Percentiles rank a stretch among this genome's conserved stretches.
phyloP scores from a whole-genome alignment of 2,329 filamentous ascomycete species.

The Paecilomyces sp. region DNA sequence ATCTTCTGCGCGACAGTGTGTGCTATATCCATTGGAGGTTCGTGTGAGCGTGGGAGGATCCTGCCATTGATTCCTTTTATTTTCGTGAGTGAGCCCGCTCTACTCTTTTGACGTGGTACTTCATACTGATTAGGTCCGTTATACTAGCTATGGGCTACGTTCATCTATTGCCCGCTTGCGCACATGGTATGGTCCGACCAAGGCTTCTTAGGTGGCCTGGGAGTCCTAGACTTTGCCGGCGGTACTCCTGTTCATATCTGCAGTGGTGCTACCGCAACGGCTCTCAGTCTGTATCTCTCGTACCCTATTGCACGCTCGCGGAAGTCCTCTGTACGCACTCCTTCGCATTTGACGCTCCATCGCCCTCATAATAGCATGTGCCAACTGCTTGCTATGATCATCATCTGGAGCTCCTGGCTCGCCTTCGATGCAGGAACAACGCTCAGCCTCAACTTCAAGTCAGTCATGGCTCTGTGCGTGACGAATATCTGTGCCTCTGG shows the following conservation, averaged over 20 bases:
- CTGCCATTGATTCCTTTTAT: slow-evolving; percentile 44
- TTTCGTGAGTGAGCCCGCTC: slow-evolving; percentile 18
- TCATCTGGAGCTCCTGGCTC: slow-evolving; percentile 47
- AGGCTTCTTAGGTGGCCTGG: slow-evolving; percentile 37
- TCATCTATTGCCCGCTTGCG: slow-evolving; percentile 42
- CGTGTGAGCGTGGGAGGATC: slow-evolving; percentile 42
- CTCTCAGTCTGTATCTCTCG: slow-evolving; percentile 43
- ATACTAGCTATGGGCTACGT: slow-evolving; percentile 41
- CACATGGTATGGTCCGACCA: slow-evolving; percentile 45
- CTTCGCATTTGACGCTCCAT: slow-evolving; percentile 41
- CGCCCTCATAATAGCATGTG: slow-evolving; percentile 43
- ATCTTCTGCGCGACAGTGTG: slow-evolving; percentile 46
- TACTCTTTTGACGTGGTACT: neutral
- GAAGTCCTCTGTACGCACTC: slow-evolving; percentile 37
- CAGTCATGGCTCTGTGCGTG: slow-evolving; percentile 27
- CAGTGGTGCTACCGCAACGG: slow-evolving; percentile 36
- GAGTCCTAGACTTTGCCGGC: slow-evolving; percentile 42
- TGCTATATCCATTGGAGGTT: slow-evolving; percentile 44
- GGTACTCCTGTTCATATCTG: slow-evolving; percentile 39
- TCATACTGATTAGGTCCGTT: neutral
- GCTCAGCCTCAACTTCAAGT: slow-evolving; percentile 43
- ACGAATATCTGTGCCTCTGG: slow-evolving; percentile 28
- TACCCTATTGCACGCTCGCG: slow-evolving; percentile 44
- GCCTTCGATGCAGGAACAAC: slow-evolving; percentile 47
- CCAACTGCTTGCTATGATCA: slow-evolving; percentile 42